phyloP scores from a whole-genome alignment of 2,329 filamentous ascomycete genomes.

The Arthrobotrys sphaeroides region DNA sequence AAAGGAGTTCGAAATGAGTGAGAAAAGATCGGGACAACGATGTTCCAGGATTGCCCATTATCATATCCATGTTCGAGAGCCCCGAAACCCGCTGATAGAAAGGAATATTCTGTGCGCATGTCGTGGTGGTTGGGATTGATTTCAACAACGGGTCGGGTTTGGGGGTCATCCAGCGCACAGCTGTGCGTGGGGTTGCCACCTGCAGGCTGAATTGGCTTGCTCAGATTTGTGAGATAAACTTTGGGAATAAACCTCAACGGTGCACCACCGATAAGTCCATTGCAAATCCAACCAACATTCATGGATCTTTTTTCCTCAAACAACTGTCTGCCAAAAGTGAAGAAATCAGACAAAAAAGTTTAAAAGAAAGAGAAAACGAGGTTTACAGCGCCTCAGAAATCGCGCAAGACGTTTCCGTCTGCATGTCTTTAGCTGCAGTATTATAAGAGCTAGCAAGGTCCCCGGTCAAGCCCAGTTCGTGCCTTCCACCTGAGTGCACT shows the following conservation, averaged over 20 bases:
- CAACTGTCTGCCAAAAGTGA: conserved; percentile 23
- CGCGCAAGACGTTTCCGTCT: conserved; percentile 29
- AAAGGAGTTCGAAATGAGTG: conserved; percentile 9
- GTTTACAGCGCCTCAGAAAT: conserved; percentile 21
- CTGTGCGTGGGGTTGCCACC: conserved; percentile 9
- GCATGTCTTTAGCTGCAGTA: background rate
- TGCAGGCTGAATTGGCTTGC: conserved; percentile 26
- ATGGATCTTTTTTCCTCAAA: background rate
- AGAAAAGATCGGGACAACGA: conserved; percentile 6
- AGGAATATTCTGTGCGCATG: background rate
- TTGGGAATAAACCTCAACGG: background rate
- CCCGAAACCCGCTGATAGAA: conserved; percentile 8
- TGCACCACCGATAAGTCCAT: background rate
- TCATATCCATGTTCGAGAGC: conserved; percentile 16
- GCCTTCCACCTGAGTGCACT: conserved; percentile 35
- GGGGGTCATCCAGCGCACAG: conserved; percentile 37
- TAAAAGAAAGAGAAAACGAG: background rate
- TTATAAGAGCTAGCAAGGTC: conserved; percentile 23
- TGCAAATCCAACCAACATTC: background rate
- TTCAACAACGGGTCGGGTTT: conserved; percentile 17
- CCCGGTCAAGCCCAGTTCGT: conserved; percentile 32
- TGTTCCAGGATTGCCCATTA: conserved; percentile 6
- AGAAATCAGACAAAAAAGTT: too few species aligned
- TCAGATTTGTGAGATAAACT: conserved; percentile 11
- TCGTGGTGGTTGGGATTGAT: conserved; percentile 12